phyloP scores from a whole-genome alignment of 345 rosid species.

The Triadica sebifera region DNA sequence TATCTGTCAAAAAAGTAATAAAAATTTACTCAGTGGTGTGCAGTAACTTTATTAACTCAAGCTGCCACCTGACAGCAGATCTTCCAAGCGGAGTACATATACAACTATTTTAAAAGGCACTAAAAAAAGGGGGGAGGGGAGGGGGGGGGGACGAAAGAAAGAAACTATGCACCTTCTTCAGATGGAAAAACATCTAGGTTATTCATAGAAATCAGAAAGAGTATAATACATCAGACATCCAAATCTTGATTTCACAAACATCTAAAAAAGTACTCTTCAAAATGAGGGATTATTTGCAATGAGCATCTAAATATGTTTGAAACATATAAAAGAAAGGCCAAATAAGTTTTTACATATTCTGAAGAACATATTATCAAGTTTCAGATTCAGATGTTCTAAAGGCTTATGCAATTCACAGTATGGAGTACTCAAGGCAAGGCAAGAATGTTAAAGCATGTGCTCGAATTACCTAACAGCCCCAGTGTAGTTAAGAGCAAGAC shows the following conservation, averaged over 20 bases:
- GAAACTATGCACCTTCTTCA: neutral
- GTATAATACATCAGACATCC: no score
- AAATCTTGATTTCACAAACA: neutral
- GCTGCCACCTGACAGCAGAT: slow-evolving; percentile 3
- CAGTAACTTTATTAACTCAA: slow-evolving; percentile 6
- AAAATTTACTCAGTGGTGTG: neutral
- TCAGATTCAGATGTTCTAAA: neutral
- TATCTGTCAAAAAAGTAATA: slow-evolving; percentile 50
- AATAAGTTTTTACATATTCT: neutral
- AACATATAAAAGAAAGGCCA: neutral
- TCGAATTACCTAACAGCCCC: neutral
- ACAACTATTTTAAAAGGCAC: neutral
- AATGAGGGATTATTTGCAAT: neutral
- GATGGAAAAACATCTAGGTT: neutral
- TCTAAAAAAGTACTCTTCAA: neutral
- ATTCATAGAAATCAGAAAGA: no score
- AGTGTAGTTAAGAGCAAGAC: no score
- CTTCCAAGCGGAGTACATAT: neutral
- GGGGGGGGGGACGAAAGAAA: no score
- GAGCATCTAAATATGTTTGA: neutral
- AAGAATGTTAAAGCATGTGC: neutral
- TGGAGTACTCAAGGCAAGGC: neutral
- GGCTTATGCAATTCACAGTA: neutral
- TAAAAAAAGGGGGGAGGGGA: neutral
- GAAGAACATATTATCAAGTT: neutral